These are phyloP conservation scores for Phytophthora nicotianae DNA, from an alignment of 352 stramenopile genomes.

Conservation along the genomic window DNA sequence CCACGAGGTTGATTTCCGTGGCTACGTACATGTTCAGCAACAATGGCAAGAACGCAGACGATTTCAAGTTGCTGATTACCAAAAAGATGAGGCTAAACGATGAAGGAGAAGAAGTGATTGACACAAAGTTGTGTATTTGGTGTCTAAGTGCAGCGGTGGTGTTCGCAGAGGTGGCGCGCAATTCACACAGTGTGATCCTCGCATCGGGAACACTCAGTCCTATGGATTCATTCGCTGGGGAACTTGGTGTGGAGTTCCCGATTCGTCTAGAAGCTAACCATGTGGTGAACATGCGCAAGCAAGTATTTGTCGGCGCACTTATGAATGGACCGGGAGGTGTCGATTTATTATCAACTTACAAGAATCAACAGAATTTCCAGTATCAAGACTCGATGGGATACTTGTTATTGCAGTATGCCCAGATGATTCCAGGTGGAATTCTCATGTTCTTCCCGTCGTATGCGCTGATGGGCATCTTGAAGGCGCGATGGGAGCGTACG, in stretches of 20 bases:
- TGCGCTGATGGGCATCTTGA: conserved; percentile 67
- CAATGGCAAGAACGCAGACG: conserved; percentile 74
- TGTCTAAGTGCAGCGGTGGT: conserved; percentile 81
- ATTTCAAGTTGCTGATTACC: conserved; percentile 71
- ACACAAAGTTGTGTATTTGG: conserved; percentile 82
- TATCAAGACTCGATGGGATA: conserved; percentile 84
- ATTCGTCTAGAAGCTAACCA: conserved; percentile 84
- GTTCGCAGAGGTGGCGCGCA: conserved; percentile 64
- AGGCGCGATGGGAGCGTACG: conserved; percentile 60
- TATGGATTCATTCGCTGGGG: conserved; percentile 86
- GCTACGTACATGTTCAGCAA: conserved; percentile 75
- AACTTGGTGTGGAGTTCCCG: conserved; percentile 81
- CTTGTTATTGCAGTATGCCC: conserved; percentile 63
- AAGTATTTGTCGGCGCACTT: conserved; percentile 75
- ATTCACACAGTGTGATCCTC: conserved; percentile 72
- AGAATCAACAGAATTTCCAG: conserved; percentile 77
- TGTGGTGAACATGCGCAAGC: conserved; percentile 81
- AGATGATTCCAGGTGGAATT: conserved; percentile 68
- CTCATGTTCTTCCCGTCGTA: conserved; percentile 89
- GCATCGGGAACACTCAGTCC: conserved; percentile 82
- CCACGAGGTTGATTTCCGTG: conserved; percentile 62
- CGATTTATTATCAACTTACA: conserved; percentile 72
- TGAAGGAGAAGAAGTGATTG: conserved; percentile 38
- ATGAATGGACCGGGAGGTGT: conserved; percentile 66
- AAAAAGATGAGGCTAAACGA: conserved; percentile 30